Evolutionary conservation across 768 basidiomycete genomes (phyloP).

Genomic region (Cantharellus cinnabarinus): DNA sequence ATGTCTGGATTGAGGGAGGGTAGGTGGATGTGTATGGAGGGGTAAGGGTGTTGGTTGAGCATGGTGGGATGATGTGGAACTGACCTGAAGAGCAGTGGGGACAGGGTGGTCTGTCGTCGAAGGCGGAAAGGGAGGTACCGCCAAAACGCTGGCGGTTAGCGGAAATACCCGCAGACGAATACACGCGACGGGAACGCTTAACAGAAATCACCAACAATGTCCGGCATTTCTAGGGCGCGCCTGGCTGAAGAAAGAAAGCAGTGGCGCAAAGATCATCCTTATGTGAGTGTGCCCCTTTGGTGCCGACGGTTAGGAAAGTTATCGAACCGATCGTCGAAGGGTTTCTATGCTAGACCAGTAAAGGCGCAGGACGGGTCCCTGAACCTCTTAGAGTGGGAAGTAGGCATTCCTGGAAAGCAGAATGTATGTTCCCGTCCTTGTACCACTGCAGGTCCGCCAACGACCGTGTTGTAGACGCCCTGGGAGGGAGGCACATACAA

Average conservation of each 20-base stretch:
- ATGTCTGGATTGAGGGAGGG: not conserved
- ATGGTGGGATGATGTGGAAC: not conserved
- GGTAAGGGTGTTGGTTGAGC: not conserved
- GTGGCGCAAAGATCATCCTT: conserved; percentile 98
- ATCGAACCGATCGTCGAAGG: conserved; percentile 27
- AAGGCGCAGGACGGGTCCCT: conserved; percentile 84
- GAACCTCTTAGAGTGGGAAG: conserved; percentile 97
- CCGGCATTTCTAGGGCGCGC: conserved; percentile 82
- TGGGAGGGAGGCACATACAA: conserved; percentile 98
- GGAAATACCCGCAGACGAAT: not conserved
- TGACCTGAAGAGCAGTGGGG: not conserved
- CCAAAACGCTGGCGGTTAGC: not conserved
- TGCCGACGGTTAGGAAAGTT: not conserved
- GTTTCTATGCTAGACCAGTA: conserved; percentile 87
- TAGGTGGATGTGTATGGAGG: not conserved
- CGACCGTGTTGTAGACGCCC: conserved; percentile 39
- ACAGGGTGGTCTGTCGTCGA: not conserved
- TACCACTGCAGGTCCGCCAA: not conserved
- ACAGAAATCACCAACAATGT: conserved; percentile 27
- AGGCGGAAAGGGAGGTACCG: not conserved
- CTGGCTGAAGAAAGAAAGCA: conserved; percentile 95
- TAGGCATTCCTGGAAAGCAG: conserved; percentile 88
- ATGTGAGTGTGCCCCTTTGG: conserved; percentile 30
- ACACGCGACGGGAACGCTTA: not conserved
- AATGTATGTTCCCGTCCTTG: conserved; percentile 30